Evolutionary conservation across 305 asterid genomes (phyloP).

Genomic region (Fraxinus sp.): DNA sequence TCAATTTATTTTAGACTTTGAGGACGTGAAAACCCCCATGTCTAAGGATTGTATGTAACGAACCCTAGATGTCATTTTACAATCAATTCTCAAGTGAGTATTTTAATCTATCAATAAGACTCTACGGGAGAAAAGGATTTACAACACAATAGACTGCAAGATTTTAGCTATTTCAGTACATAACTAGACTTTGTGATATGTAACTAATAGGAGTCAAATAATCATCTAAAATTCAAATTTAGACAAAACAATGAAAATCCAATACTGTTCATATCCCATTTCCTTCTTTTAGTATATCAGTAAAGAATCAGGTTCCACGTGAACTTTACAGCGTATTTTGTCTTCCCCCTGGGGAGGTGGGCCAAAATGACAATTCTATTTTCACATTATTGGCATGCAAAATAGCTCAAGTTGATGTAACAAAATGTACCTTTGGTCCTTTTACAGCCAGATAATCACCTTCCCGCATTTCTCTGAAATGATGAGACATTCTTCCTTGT

Average conservation of each 20-base stretch:
- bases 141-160: not conserved
- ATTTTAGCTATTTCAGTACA: not conserved
- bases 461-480: conserved; percentile 83
- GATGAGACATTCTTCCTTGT: conserved; percentile 99
- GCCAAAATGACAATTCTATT: not conserved
- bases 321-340: not conserved
- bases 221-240: not conserved
- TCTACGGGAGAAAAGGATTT: not conserved
- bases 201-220: not conserved
- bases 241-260: not conserved
- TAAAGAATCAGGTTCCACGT: not conserved
- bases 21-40: not conserved
- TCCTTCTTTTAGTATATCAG: not conserved
- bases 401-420: not conserved
- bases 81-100: not conserved
- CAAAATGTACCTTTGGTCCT: conserved; percentile 81
- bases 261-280: not conserved
- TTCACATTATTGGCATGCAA: not conserved
- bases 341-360: not conserved
- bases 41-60: not conserved
- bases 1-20: not conserved
- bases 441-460: conserved; percentile 85
- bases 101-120: not conserved
- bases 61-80: not conserved
- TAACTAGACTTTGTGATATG: not conserved